Evolutionary conservation across 306 rosid genomes (phyloP), one percentile per base, ranked within the genome.

Genomic region (Calophaca sinica): DNA sequence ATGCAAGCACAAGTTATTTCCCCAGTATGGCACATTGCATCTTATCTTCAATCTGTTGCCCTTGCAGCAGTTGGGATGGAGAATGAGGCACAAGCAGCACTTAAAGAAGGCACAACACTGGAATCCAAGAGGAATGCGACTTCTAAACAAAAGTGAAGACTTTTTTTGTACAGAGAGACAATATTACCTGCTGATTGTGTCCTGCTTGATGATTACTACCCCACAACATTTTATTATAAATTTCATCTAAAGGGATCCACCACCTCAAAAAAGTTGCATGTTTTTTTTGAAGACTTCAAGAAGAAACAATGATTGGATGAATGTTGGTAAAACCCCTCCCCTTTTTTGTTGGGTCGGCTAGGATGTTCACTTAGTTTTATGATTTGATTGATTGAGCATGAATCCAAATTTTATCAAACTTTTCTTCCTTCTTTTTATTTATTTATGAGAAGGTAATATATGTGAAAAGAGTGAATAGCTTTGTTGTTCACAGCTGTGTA

Each of bases 21-120:
- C 8, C 97, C 93, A 0, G 76, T 87, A 39, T 89, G 96, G 94
- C 89, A 91, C 68, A 83, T 91, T 77, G 97, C 97, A 72, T 89
- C 88, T n/a, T 89, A 89, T 86, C 94, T 91, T 63, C 94, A 91
- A 80, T 85, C 91, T 46, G 94, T 82, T 50, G 81, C 91, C 42
- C 89, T 91, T 36, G 60, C 86, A 26, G 72, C 80, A 45, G 82
- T 83, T 45, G 93, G 89, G 28, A 86, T 81, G 97, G 93, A 86
- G 76, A 89, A 51, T 35, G 89, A 89, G 81, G 86, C 96, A 0
- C 89, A 83, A 72, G 84, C 70, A 70, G 93, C 97, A 7, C 87
- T 89, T 26, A 89, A 87, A 80, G 97, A 91, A 6, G 94, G 91
- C 49, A 36, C 89, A 58, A 35, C 79, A 61, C 87, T 83, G 54